These are phyloP conservation scores for Hygrophorus pudorinus DNA, from an alignment of 768 basidiomycete genomes.

Conservation along the genomic window DNA sequence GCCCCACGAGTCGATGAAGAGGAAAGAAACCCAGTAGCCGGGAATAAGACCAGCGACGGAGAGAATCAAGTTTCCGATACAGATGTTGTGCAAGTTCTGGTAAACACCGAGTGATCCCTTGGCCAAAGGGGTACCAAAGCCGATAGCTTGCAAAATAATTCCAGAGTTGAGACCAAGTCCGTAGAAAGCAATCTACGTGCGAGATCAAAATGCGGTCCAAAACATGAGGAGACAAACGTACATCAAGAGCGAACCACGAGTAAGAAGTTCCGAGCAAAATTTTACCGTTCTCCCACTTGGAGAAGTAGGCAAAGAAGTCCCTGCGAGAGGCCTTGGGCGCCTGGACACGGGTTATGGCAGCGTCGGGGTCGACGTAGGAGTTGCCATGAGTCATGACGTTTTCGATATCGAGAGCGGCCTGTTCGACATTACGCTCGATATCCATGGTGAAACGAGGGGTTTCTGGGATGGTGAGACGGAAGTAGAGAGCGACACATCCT, in stretches of 20 bases:
- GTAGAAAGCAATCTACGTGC: slow-evolving; percentile 68
- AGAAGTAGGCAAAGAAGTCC: slow-evolving; percentile 64
- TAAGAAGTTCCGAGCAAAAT: slow-evolving; percentile 68
- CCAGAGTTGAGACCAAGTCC: slow-evolving; percentile 80
- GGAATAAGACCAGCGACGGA: slow-evolving; percentile 74
- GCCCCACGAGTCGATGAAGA: slow-evolving; percentile 71
- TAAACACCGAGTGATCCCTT: slow-evolving; percentile 35
- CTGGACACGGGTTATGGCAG: slow-evolving; percentile 46
- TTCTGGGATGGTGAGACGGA: slow-evolving; percentile 88
- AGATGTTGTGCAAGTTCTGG: slow-evolving; percentile 50
- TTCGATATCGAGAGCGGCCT: slow-evolving; percentile 66
- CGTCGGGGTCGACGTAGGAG: slow-evolving; percentile 42
- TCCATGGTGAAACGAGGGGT: slow-evolving; percentile 91
- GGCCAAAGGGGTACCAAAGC: slow-evolving; percentile 44
- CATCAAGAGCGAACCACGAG: slow-evolving; percentile 86
- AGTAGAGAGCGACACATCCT: slow-evolving; percentile 74
- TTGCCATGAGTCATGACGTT: slow-evolving; percentile 46
- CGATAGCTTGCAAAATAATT: slow-evolving; percentile 66
- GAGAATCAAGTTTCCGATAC: slow-evolving; percentile 68
- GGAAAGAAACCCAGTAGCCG: slow-evolving; percentile 59
- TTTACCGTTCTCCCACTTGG: slow-evolving; percentile 70
- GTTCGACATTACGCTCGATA: slow-evolving; percentile 73
- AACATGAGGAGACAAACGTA: slow-evolving; percentile 21
- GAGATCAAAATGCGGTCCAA: not conserved
- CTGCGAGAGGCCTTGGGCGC: slow-evolving; percentile 58